These are phyloP conservation scores for Fusarium sp. DNA, from an alignment of 2,329 filamentous ascomycete genomes.

Conservation along the genomic window DNA sequence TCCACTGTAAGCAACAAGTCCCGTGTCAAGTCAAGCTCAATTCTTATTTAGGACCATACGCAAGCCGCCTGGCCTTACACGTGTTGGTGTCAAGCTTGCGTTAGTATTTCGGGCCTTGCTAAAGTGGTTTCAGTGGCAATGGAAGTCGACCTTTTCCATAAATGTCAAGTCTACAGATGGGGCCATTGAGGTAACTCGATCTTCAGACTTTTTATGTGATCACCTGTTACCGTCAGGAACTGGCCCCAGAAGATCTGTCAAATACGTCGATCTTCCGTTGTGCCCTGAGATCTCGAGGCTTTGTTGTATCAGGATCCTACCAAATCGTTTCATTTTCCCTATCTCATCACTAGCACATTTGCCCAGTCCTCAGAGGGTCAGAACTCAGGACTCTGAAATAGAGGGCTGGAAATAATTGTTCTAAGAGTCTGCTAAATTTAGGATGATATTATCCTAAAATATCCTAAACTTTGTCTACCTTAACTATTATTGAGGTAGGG, in stretches of 20 bases:
- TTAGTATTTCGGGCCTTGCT: not conserved
- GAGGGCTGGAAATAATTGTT: not conserved
- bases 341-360: not conserved
- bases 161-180: conserved; percentile 14
- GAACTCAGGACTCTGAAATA: not conserved
- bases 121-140: conserved; percentile 20
- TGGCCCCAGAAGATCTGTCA: conserved; percentile 6
- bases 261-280: not conserved
- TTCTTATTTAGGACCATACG: not conserved
- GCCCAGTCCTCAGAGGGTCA: no score
- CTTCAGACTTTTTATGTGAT: not conserved
- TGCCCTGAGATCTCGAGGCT: not conserved
- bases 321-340: not conserved
- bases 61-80: conserved; percentile 3
- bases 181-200: conserved; percentile 8
- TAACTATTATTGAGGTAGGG: not conserved
- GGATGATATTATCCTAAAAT: not conserved
- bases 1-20: not conserved
- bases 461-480: not conserved
- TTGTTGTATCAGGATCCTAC: not conserved
- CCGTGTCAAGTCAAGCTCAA: not conserved
- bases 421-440: not conserved
- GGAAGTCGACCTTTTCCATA: not conserved
- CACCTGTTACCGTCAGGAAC: conserved; percentile 23
- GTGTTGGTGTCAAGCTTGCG: not conserved